Base-by-base conservation (phyloP, 2,329 filamentous ascomycete species). In the Calonectria leucothoes region DNA sequence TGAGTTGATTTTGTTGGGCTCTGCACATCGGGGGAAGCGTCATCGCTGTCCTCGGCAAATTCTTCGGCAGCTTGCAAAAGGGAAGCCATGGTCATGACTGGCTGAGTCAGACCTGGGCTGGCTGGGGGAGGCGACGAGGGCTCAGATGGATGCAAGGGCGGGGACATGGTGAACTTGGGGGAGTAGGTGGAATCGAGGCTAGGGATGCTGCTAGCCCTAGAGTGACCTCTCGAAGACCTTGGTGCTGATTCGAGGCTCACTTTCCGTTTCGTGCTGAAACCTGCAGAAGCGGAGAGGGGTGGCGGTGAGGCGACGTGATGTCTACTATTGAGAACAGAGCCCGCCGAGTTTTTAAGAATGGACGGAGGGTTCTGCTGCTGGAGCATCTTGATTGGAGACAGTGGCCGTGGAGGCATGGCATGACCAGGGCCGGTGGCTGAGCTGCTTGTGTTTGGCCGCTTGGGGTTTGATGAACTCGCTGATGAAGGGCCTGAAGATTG, bases 1-100 rank as follows among this genome's bases (percentile, higher is more conserved):
- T 85, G 86, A 35, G 82, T 87, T 61, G 87, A 88, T 82, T 90
- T 94, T 23, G 89, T 88, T 6, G 93, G 91, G 76, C 91, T 93
- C 63, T 89, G 87, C 5, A 87, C 76, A 15, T 84, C 87, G 6
- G 83, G 80, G 31, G 75, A 73, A 25, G 81, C 83, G 23, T 83
- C 83, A 2, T 80, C 80, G 2, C 81, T 79, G 6, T 84, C 84
- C 4, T 84, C 84, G 6, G 79, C 82, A 25, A 90, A 79, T 11
- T 91, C 90, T 17, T 91, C 90, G 2, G 88, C 88, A 2, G 87
- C 87, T 80, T 91, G 89, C 17, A 92, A 83, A 59, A 91, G 87
- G 0, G 89, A 90, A 1, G 90, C 89, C 81, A 92, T 86, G 6
- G 89, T 87, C 75, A 90, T 82, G 37, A 86, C 80, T 12, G 82